phyloP scores from a whole-genome alignment of 352 stramenopile genomes.

The Globisporangium paroecandrum region DNA sequence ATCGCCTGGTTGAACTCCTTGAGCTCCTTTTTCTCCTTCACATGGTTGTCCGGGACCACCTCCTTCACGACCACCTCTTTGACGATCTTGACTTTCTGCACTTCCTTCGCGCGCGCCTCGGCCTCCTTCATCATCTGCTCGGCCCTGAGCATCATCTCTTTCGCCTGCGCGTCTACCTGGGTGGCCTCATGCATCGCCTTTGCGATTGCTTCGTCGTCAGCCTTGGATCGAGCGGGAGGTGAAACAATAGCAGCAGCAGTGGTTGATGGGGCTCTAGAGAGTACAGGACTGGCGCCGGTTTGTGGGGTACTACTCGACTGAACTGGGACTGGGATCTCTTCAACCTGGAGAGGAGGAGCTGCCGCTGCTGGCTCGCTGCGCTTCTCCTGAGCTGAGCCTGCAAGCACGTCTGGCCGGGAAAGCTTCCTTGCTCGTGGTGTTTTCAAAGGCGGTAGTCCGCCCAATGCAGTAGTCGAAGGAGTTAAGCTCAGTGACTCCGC shows the following conservation, averaged over 20 bases:
- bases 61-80: slow-evolving; percentile 75
- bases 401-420: slow-evolving; percentile 14
- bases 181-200: slow-evolving; percentile 46
- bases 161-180: slow-evolving; percentile 58
- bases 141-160: slow-evolving; percentile 72
- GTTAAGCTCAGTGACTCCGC: not conserved
- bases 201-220: slow-evolving; percentile 25
- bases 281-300: not conserved
- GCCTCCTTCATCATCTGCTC: slow-evolving; percentile 68
- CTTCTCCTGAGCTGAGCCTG: slow-evolving; percentile 8
- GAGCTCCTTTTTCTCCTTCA: slow-evolving; percentile 61
- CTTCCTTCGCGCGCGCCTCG: slow-evolving; percentile 28
- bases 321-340: not conserved
- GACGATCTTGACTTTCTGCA: slow-evolving; percentile 43
- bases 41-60: slow-evolving; percentile 66
- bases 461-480: not conserved
- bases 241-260: not conserved
- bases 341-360: not conserved
- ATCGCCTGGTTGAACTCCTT: slow-evolving; percentile 65
- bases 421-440: slow-evolving; percentile 13
- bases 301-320: not conserved
- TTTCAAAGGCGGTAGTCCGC: slow-evolving; percentile 14
- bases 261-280: not conserved
- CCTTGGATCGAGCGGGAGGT: not conserved
- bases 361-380: not conserved